Conservation (phyloP, 2,329 filamentous ascomycete genomes). For the Pezicula neosporulosa region DNA sequence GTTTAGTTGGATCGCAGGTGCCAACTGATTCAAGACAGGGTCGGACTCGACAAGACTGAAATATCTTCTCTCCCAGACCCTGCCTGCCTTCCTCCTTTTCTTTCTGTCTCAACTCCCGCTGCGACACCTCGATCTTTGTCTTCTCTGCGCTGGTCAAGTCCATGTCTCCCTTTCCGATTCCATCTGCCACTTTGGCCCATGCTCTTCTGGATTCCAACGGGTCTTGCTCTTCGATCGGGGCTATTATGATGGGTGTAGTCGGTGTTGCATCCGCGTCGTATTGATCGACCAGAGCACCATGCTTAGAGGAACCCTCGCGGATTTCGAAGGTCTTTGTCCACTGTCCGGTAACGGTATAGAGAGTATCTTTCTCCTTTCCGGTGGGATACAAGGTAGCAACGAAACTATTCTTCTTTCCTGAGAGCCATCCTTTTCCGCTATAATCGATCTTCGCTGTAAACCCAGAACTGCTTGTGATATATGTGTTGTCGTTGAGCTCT, state of each 20-base stretch:
- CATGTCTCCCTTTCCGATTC: slow-evolving; percentile 80
- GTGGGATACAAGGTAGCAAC: slow-evolving; percentile 70
- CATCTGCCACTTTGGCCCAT: slow-evolving; percentile 81
- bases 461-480: slow-evolving; percentile 82
- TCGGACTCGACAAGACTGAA: slow-evolving; percentile 59
- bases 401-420: slow-evolving; percentile 93
- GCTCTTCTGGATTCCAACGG: slow-evolving; percentile 83
- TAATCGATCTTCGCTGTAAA: slow-evolving; percentile 91
- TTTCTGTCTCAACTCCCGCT: slow-evolving; percentile 71
- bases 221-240: slow-evolving; percentile 75
- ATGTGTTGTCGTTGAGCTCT: slow-evolving; percentile 81
- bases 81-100: slow-evolving; percentile 71
- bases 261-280: slow-evolving; percentile 57
- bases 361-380: slow-evolving; percentile 65
- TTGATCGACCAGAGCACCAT: slow-evolving; percentile 49
- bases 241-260: slow-evolving; percentile 67
- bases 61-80: slow-evolving; percentile 79
- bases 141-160: slow-evolving; percentile 77
- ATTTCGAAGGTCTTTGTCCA: slow-evolving; percentile 86
- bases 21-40: slow-evolving; percentile 36
- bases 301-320: slow-evolving; percentile 60
- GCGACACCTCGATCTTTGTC: slow-evolving; percentile 83
- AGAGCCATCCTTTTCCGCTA: slow-evolving; percentile 89
- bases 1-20: slow-evolving; percentile 33
- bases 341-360: slow-evolving; percentile 83